These are phyloP conservation scores for Ganoderma resinaceum DNA, from an alignment of 1,284 basidiomycete species.

Conservation along the genomic window DNA sequence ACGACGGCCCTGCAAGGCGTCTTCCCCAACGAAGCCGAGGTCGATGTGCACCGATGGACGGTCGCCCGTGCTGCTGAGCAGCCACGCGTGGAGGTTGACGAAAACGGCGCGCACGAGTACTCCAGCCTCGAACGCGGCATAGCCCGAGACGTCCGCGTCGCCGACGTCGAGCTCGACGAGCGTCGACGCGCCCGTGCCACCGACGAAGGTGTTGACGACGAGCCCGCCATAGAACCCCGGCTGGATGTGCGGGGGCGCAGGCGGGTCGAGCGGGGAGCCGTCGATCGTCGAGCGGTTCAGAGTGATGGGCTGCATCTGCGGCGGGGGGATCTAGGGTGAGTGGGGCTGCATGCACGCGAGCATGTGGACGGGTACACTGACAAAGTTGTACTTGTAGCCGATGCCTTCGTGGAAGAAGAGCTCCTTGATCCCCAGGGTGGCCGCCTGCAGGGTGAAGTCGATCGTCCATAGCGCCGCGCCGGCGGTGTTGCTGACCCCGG, in stretches of 20 bases:
- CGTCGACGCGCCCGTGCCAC: constrained; percentile 44
- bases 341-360: too few species aligned
- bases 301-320: constrained; percentile 60
- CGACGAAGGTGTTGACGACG: constrained; percentile 51
- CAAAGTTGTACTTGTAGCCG: constrained; percentile 53
- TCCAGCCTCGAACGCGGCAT: constrained; percentile 62
- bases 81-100: constrained; percentile 63
- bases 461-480: constrained; percentile 74
- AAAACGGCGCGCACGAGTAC: constrained; percentile 57
- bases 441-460: constrained; percentile 64
- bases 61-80: constrained; percentile 43
- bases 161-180: constrained; percentile 59
- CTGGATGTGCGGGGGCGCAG: constrained; percentile 61
- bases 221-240: constrained; percentile 68
- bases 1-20: background rate
- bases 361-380: constrained; percentile 29
- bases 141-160: constrained; percentile 60
- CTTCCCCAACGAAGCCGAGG: constrained; percentile 34
- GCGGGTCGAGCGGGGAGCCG: constrained; percentile 51
- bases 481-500: constrained; percentile 71
- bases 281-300: constrained; percentile 59
- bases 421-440: constrained; percentile 44
- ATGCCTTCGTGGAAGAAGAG: constrained; percentile 50
- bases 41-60: constrained; percentile 51
- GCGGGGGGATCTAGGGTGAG: background rate